phyloP scores from a whole-genome alignment of 768 basidiomycete genomes.

The Sarcodon aspratus region DNA sequence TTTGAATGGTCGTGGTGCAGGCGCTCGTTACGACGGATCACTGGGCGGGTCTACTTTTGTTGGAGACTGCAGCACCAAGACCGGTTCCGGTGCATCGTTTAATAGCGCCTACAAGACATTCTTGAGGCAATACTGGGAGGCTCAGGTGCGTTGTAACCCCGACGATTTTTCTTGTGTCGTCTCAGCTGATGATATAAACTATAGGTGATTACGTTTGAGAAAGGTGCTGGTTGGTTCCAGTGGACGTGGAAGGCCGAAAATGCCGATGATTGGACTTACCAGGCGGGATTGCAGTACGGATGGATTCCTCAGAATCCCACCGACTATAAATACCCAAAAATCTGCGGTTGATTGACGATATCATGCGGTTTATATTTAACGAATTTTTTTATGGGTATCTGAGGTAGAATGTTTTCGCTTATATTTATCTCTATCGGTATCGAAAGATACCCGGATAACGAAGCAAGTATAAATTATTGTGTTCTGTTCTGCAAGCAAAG shows the following conservation, averaged over 20 bases:
- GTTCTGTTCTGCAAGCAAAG: too few relatives aligned
- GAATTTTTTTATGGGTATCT: too few relatives aligned
- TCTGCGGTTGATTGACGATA: constrained; percentile 32
- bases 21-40: constrained; percentile 51
- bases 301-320: constrained; percentile 71
- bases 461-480: too few relatives aligned
- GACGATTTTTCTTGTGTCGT: neutral
- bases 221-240: constrained; percentile 63
- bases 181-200: neutral
- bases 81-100: constrained; percentile 67
- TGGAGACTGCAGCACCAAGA: constrained; percentile 65
- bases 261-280: constrained; percentile 87
- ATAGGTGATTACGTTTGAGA: constrained; percentile 49
- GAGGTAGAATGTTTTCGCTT: too few relatives aligned
- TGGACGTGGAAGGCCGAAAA: constrained; percentile 82
- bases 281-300: constrained; percentile 65
- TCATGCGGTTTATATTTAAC: too few relatives aligned
- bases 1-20: constrained; percentile 72
- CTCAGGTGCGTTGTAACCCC: constrained; percentile 38
- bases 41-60: constrained; percentile 51
- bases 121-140: constrained; percentile 76
- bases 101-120: constrained; percentile 72
- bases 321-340: constrained; percentile 42
- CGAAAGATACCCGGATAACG: too few relatives aligned
- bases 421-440: too few relatives aligned